Base-by-base conservation (phyloP, 1,139 yeast genomes). In the Geotrichum klebahnii region DNA sequence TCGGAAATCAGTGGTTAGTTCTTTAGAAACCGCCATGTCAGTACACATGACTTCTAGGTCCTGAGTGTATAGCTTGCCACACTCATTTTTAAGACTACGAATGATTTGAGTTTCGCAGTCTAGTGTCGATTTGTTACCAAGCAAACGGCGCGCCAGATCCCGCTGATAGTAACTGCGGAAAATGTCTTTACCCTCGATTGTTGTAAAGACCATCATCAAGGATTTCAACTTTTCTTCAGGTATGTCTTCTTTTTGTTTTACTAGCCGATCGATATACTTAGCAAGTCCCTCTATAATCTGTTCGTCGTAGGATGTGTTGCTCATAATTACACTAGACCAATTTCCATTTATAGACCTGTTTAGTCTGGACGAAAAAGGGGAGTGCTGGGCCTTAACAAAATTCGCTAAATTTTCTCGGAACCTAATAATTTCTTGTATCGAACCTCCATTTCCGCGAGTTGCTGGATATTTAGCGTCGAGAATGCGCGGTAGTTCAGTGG, bases 121-220 rank as follows among this genome's bases (percentile, higher is more conserved):
- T 16, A 40, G 35, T 12, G 16, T 29, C 6, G 44, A 40, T 34
- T 24, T 23, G 8, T 19, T 10, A 12, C 42, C 42, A 5, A 38
- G 20, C 3, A 38, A 33, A 12, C 42, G 17, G 3, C 42, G 42
- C 10, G 33, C 26, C 14, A 38, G 42, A 17, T 38, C 42, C 12
- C 33, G 33, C 17, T 38, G 42, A 26, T 38, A 38, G 33, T 17
- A 22, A 10, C 20, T 40, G 14, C 14, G 33, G 24, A 43, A 43
- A 9, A 23, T 19, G 10, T 3, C 39, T n/a, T 43, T 22, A 17
- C 23, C 38, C 22, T 43, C 46, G 1, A 43, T 17, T 20, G 32
- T 17, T 12, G 26, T 16, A 35, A 43, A 43, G n/a, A 43, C 17
- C 9, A 20, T 6, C 9, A 33, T 26, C 24, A 33, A 12, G 8